Conservation (phyloP, 2,329 filamentous ascomycete genomes). For the Metarhizium brunneum region DNA sequence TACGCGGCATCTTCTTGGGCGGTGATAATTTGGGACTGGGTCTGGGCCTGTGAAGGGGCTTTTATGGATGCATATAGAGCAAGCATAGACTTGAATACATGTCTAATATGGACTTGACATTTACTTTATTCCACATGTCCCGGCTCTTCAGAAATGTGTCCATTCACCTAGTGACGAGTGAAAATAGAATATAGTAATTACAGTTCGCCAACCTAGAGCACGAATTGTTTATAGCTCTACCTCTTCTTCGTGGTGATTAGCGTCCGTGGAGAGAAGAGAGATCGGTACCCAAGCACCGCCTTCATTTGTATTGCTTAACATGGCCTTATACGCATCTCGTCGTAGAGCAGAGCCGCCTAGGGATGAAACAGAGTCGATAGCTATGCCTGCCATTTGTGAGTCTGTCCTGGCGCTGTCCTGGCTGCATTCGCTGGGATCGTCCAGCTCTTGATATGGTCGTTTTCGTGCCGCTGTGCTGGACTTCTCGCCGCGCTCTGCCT, state of each 20-base stretch:
- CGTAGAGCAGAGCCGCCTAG: constrained; percentile 14
- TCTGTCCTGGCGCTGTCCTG: neutral
- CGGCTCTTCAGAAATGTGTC: too few relatives aligned
- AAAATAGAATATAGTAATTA: too few relatives aligned
- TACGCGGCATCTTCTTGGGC: constrained; percentile 24
- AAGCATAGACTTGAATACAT: neutral
- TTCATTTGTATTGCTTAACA: constrained; percentile 17
- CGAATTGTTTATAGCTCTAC: constrained; percentile 20
- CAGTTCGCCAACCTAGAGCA: too few relatives aligned
- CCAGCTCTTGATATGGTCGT: neutral
- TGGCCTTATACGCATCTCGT: constrained; percentile 24
- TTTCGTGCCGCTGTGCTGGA: neutral
- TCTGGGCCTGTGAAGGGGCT: constrained; percentile 4
- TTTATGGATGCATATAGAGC: neutral
- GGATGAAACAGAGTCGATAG: neutral
- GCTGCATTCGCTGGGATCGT: neutral
- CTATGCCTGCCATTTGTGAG: neutral
- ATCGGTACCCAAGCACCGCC: constrained; percentile 21
- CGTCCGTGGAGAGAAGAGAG: constrained; percentile 24
- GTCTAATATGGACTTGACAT: neutral
- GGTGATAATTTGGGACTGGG: constrained; percentile 30
- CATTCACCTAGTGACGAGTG: too few relatives aligned
- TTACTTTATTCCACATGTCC: neutral
- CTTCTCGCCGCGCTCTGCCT: neutral
- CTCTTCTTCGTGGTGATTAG: constrained; percentile 22